A percentile compares a stretch with the other conserved stretches of the same genome.
These are phyloP conservation scores for Emergomyces orientalis DNA, from an alignment of 2,329 filamentous ascomycete genomes.

Conservation along the genomic window DNA sequence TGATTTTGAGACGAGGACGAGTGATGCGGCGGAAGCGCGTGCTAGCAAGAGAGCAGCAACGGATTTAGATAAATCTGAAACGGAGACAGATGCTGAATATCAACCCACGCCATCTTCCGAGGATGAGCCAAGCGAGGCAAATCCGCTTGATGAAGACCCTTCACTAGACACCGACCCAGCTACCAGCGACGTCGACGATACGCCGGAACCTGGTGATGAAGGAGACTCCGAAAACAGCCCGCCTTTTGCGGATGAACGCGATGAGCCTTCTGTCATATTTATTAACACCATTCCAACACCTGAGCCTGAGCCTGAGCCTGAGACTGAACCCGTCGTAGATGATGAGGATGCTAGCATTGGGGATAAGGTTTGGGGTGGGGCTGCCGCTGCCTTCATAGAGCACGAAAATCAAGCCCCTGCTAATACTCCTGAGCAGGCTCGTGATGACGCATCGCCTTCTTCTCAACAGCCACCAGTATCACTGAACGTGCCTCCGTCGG, in stretches of 20 bases:
- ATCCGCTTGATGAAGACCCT: neutral
- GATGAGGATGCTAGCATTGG: neutral
- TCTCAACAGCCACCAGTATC: neutral
- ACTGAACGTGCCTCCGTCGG: neutral
- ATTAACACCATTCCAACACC: neutral
- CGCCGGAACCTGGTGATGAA: neutral
- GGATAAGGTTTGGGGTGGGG: constrained; percentile 43
- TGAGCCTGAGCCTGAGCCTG: neutral
- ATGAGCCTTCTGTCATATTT: neutral
- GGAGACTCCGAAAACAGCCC: neutral
- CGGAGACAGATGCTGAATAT: neutral
- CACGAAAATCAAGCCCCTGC: constrained; percentile 37
- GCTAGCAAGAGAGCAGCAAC: constrained; percentile 6
- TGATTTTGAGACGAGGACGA: constrained; percentile 63
- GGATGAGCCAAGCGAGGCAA: neutral
- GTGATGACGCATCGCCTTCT: constrained; percentile 27
- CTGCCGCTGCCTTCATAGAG: constrained; percentile 39
- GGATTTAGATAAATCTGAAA: neutral
- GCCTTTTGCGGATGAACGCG: neutral
- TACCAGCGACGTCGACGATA: neutral
- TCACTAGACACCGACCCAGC: neutral
- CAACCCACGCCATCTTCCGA: neutral
- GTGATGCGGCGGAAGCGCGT: constrained; percentile 46
- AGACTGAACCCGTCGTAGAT: neutral
- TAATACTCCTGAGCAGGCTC: constrained; percentile 40